Evolutionary conservation across 140 eudicot species (phyloP).

Genomic region (Oenanthe javanica): DNA sequence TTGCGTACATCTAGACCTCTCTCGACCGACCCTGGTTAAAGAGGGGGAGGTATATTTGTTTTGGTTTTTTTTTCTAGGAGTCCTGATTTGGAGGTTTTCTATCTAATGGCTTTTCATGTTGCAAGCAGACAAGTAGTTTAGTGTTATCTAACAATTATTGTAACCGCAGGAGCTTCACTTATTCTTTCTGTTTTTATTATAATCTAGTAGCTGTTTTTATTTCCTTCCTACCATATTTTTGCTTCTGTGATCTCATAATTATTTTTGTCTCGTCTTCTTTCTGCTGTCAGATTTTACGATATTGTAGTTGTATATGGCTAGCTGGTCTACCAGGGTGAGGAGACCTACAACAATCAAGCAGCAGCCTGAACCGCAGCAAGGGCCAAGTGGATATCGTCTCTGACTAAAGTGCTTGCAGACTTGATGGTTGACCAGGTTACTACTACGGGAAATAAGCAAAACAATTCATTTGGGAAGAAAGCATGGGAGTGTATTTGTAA

Average conservation of each 20-base stretch:
- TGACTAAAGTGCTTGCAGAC: conserved; percentile 33
- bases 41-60: too few relatives aligned
- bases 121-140: too few relatives aligned
- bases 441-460: conserved; percentile 30
- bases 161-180: neutral
- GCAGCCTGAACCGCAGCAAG: conserved; percentile 35
- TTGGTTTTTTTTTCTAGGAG: too few relatives aligned
- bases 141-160: neutral
- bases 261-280: neutral
- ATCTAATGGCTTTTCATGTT: too few relatives aligned
- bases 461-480: conserved; percentile 31
- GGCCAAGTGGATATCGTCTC: conserved; percentile 45
- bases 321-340: conserved; percentile 34
- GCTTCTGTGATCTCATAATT: neutral
- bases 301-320: conserved; percentile 28
- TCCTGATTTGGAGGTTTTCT: too few relatives aligned
- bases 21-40: too few relatives aligned
- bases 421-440: conserved; percentile 45
- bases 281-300: neutral
- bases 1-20: too few relatives aligned
- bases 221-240: neutral
- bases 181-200: neutral
- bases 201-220: neutral
- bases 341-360: conserved; percentile 16
- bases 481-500: conserved; percentile 42